A percentile compares a stretch with the other conserved stretches of the same genome.
phyloP scores from a whole-genome alignment of 768 basidiomycete genomes.

The Rossbeevera mucosa region DNA sequence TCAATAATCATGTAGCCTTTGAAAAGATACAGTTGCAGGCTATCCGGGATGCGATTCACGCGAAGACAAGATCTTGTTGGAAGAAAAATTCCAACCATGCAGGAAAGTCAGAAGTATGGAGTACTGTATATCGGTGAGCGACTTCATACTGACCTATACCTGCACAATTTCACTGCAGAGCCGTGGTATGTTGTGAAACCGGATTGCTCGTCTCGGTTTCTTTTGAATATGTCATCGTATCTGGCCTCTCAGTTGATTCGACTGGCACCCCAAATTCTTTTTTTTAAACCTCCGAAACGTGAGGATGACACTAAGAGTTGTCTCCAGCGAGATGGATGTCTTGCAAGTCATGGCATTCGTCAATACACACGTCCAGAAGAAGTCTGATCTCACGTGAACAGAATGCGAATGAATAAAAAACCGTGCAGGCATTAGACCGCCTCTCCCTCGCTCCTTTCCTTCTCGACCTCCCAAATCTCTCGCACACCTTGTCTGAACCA shows the following conservation, averaged over 20 bases:
- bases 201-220: neutral
- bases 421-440: conserved; percentile 1
- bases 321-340: neutral
- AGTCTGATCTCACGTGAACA: neutral
- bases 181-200: neutral
- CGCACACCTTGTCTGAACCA: conserved; percentile 80
- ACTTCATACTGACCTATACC: too few relatives aligned
- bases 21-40: too few relatives aligned
- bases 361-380: neutral
- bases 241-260: neutral
- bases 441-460: conserved; percentile 37
- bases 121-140: too few relatives aligned
- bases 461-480: conserved; percentile 77
- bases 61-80: too few relatives aligned
- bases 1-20: neutral
- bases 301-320: too few relatives aligned
- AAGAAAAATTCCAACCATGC: too few relatives aligned
- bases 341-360: conserved; percentile 1
- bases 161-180: too few relatives aligned
- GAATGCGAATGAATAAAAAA: neutral
- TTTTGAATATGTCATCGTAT: neutral
- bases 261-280: neutral
- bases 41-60: too few relatives aligned
- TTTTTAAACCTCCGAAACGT: too few relatives aligned
- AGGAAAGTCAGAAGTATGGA: neutral